Conservation (phyloP, 169 alveolate species). For the Amoebophrya sp. region DNA sequence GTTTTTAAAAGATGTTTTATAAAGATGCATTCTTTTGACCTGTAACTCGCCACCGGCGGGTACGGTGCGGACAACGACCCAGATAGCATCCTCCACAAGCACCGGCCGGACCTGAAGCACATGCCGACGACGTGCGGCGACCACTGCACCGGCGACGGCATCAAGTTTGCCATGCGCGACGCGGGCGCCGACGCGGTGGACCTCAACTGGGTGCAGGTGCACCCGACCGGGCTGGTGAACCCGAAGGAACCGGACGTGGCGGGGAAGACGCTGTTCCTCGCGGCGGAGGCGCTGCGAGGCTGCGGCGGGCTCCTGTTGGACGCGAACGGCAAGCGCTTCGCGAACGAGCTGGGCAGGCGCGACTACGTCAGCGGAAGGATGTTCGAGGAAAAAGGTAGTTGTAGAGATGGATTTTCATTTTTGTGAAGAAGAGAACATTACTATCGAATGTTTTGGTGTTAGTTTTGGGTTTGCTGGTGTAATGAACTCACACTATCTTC, state of each 20-base stretch:
- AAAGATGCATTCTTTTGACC: no score
- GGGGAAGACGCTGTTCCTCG: constrained; percentile 32
- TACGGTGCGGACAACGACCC: constrained; percentile 38
- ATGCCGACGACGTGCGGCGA: constrained; percentile 34
- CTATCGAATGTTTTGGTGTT: no score
- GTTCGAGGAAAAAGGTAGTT: constrained; percentile 40
- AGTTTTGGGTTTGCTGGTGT: no score
- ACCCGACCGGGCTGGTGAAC: constrained; percentile 43
- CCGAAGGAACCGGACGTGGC: constrained; percentile 28
- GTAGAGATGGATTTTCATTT: no score
- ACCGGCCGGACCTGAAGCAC: constrained; percentile 18
- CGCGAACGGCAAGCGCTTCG: constrained; percentile 46
- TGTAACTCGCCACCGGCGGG: constrained; percentile 42
- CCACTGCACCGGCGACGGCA: constrained; percentile 37
- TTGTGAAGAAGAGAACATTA: no score
- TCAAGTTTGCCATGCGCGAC: constrained; percentile 35
- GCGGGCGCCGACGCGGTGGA: constrained; percentile 36
- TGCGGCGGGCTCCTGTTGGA: constrained; percentile 47
- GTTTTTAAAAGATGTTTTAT: no score
- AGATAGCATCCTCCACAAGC: constrained; percentile 33
- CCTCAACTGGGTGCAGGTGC: constrained; percentile 31
- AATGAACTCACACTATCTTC: no score
- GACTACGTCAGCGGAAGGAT: constrained; percentile 39
- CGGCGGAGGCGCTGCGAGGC: constrained; percentile 49
- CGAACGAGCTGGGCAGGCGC: constrained; percentile 49